Evolutionary conservation across 805 yeast genomes (phyloP).

Genomic region (Lachancea dasiensis): DNA sequence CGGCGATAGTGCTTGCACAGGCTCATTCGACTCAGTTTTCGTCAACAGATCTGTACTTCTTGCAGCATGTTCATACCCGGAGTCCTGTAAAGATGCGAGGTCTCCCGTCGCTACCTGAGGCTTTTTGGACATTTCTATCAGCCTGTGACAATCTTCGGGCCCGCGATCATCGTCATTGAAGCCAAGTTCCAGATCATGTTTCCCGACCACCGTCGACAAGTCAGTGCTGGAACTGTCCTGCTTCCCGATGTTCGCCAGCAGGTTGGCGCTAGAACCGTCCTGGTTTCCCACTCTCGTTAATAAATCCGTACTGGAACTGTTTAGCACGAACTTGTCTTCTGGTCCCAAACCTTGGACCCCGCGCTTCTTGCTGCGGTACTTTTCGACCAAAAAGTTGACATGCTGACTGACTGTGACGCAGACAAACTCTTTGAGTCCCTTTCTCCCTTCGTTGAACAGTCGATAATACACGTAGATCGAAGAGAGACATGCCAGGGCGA

Average conservation of each 20-base stretch:
- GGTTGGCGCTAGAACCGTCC: too few relatives aligned
- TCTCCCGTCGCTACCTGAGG: too few relatives aligned
- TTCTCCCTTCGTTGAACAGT: slow-evolving; percentile 33
- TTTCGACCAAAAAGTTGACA: slow-evolving; percentile 41
- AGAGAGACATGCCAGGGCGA: slow-evolving; percentile 48
- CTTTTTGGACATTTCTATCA: too few relatives aligned
- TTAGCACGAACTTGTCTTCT: background rate
- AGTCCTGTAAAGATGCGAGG: too few relatives aligned
- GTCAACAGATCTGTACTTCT: too few relatives aligned
- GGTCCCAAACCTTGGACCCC: slow-evolving; percentile 2
- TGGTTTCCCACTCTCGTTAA: background rate
- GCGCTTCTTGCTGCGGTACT: slow-evolving; percentile 14
- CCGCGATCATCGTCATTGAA: too few relatives aligned
- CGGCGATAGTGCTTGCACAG: slow-evolving; percentile 2
- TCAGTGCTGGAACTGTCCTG: too few relatives aligned
- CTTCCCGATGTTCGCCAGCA: too few relatives aligned
- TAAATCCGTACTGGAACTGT: slow-evolving; percentile 5
- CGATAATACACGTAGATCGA: slow-evolving; percentile 47
- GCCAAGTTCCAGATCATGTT: too few relatives aligned
- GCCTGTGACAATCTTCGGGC: too few relatives aligned
- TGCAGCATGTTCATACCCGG: too few relatives aligned
- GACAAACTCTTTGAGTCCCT: slow-evolving; percentile 54
- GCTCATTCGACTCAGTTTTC: background rate
- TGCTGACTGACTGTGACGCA: slow-evolving; percentile 52
- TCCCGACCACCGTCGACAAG: too few relatives aligned